phyloP scores from a whole-genome alignment of 2,329 filamentous ascomycete genomes.

The Trematosphaeria pertusa region DNA sequence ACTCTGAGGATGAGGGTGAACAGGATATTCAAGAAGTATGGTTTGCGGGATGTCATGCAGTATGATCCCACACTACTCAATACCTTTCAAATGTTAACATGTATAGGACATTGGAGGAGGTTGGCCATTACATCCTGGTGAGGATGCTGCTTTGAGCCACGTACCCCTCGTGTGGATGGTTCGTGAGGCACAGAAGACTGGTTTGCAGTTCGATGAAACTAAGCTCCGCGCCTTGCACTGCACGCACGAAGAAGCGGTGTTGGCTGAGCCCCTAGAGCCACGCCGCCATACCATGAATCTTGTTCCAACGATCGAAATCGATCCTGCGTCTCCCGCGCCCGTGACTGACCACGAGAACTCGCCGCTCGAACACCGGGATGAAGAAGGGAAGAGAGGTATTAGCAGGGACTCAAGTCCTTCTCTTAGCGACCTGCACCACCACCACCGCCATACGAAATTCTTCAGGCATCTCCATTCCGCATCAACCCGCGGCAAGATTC shows the following conservation, averaged over 20 bases:
- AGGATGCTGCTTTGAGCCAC: constrained; percentile 68
- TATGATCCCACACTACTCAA: constrained; percentile 24
- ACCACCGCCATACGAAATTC: constrained; percentile 53
- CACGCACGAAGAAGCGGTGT: constrained; percentile 51
- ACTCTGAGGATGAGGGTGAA: constrained; percentile 53
- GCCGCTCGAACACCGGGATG: not conserved
- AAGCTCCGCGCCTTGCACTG: constrained; percentile 74
- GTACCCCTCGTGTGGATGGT: constrained; percentile 76
- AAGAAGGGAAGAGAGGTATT: not conserved
- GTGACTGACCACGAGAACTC: not conserved
- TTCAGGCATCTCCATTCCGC: constrained; percentile 66
- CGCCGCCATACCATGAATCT: constrained; percentile 10
- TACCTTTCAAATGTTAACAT: constrained; percentile 12
- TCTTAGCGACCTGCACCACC: constrained; percentile 6
- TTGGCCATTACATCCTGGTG: constrained; percentile 66
- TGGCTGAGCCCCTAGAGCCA: constrained; percentile 1
- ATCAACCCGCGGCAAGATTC: constrained; percentile 62
- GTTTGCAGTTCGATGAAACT: constrained; percentile 72
- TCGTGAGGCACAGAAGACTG: constrained; percentile 67
- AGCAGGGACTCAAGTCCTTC: not conserved
- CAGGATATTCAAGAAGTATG: constrained; percentile 83
- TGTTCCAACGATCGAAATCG: constrained; percentile 43
- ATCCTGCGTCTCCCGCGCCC: constrained; percentile 31
- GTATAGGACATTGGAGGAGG: constrained; percentile 74
- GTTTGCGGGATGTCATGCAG: constrained; percentile 79